Evolutionary conservation across 176 grass and related monocot genomes (phyloP).

Genomic region (Elaeis guineensis): DNA sequence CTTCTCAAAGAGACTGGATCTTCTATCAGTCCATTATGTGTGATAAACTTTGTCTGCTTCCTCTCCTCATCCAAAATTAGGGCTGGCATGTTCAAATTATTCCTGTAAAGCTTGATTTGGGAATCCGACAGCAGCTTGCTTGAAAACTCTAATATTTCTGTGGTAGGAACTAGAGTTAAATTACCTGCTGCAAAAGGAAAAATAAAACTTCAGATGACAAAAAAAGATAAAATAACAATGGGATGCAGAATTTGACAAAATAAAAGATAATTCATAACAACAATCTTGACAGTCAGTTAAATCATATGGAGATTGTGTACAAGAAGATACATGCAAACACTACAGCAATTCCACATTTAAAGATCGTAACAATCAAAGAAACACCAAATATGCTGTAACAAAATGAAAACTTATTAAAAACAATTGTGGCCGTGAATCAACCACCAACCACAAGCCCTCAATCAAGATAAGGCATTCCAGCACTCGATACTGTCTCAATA

Average conservation of each 20-base stretch:
- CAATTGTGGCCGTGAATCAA: too few relatives aligned
- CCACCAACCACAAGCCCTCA: too few relatives aligned
- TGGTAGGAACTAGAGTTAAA: constrained; percentile 40
- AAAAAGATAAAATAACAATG: background rate
- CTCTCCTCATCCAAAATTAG: constrained; percentile 74
- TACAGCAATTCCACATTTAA: too few relatives aligned
- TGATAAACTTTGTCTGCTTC: constrained; percentile 37
- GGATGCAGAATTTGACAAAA: background rate
- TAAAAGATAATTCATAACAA: too few relatives aligned
- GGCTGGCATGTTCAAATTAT: constrained; percentile 81
- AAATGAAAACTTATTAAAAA: too few relatives aligned
- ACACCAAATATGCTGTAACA: too few relatives aligned
- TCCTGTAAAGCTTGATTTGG: constrained; percentile 55
- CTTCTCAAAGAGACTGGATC: constrained; percentile 70
- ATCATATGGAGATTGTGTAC: too few relatives aligned
- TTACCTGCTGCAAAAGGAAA: constrained; percentile 35
- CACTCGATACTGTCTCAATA: too few relatives aligned
- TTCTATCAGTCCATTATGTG: constrained; percentile 63
- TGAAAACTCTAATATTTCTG: constrained; percentile 61
- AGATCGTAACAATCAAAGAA: too few relatives aligned
- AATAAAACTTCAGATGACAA: constrained; percentile 10
- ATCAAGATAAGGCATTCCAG: too few relatives aligned
- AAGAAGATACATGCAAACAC: too few relatives aligned
- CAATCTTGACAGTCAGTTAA: too few relatives aligned
- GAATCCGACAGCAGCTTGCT: constrained; percentile 56